Evolutionary conservation across 2,329 filamentous ascomycete genomes (phyloP).

Genomic region (Ilyonectria mors-panacis): DNA sequence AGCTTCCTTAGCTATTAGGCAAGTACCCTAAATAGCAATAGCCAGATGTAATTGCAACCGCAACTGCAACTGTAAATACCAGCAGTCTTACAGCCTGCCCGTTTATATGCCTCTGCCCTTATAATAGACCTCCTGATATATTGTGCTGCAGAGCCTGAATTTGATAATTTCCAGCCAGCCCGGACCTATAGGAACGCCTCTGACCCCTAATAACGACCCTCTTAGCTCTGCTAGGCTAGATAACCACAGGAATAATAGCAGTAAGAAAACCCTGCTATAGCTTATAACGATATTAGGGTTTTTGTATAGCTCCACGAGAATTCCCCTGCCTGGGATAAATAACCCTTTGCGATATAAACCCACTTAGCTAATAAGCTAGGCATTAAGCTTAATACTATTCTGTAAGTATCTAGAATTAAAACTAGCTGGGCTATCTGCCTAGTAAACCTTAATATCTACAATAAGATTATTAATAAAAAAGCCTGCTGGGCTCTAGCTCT

Average conservation of each 20-base stretch:
- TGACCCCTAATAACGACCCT: not conserved
- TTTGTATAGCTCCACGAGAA: no score
- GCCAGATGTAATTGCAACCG: not conserved
- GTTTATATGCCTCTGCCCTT: not conserved
- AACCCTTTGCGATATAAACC: no score
- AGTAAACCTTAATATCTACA: not conserved
- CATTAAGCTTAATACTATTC: not conserved
- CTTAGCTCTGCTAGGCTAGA: not conserved
- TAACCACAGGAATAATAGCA: not conserved
- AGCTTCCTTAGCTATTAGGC: not conserved
- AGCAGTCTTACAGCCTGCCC: not conserved
- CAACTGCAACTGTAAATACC: not conserved
- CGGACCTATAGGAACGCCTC: no score
- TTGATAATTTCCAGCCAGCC: no score
- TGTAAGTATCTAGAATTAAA: not conserved
- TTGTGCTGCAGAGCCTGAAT: no score
- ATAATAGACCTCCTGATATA: not conserved
- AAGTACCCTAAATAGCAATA: not conserved
- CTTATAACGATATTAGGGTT: not conserved
- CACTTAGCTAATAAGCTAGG: no score
- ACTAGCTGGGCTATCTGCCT: not conserved
- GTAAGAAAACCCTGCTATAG: not conserved
- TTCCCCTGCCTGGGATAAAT: no score
- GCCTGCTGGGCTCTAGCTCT: no score
- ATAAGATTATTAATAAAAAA: not conserved